These are phyloP conservation scores for Calycina marina DNA, from an alignment of 2,329 filamentous ascomycete genomes.

Conservation along the genomic window DNA sequence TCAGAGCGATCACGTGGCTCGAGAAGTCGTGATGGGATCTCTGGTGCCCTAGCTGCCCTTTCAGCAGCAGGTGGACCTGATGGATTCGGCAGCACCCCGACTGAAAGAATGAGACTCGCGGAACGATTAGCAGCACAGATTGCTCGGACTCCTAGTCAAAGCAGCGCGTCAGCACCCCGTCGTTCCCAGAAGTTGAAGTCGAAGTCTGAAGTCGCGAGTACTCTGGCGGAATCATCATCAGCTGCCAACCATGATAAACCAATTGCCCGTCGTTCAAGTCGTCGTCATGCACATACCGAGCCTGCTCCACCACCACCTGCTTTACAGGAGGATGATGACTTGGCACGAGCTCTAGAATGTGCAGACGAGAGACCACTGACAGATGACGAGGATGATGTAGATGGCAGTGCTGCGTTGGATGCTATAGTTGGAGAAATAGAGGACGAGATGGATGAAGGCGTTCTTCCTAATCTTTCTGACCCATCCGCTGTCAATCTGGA, in stretches of 20 bases:
- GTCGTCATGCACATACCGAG: slow-evolving; percentile 40
- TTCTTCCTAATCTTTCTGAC: slow-evolving; percentile 43
- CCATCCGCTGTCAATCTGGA: slow-evolving; percentile 86
- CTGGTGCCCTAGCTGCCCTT: slow-evolving; percentile 60
- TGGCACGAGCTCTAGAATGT: slow-evolving; percentile 69
- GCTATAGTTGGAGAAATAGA: slow-evolving; percentile 85
- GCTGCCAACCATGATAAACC: slow-evolving; percentile 41
- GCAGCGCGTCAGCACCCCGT: slow-evolving; percentile 24
- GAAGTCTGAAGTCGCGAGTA: slow-evolving; percentile 29
- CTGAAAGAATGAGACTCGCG: slow-evolving; percentile 17
- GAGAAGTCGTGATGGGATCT: slow-evolving; percentile 45
- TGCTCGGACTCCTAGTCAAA: slow-evolving; percentile 24
- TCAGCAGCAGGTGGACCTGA: slow-evolving; percentile 51
- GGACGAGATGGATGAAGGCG: slow-evolving; percentile 63
- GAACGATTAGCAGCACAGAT: slow-evolving; percentile 17
- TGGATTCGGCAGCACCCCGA: slow-evolving; percentile 23
- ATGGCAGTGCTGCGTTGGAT: slow-evolving; percentile 56
- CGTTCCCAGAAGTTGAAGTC: slow-evolving; percentile 26
- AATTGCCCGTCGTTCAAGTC: slow-evolving; percentile 44
- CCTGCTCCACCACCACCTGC: slow-evolving; percentile 36
- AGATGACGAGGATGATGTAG: slow-evolving; percentile 54
- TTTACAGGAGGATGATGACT: slow-evolving; percentile 42
- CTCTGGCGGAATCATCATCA: slow-evolving; percentile 27
- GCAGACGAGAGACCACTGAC: slow-evolving; percentile 80
- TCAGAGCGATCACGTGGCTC: slow-evolving; percentile 56